Conservation (phyloP, 495 filamentous ascomycete species). For the Pseudoneurospora amorphoporcata region DNA sequence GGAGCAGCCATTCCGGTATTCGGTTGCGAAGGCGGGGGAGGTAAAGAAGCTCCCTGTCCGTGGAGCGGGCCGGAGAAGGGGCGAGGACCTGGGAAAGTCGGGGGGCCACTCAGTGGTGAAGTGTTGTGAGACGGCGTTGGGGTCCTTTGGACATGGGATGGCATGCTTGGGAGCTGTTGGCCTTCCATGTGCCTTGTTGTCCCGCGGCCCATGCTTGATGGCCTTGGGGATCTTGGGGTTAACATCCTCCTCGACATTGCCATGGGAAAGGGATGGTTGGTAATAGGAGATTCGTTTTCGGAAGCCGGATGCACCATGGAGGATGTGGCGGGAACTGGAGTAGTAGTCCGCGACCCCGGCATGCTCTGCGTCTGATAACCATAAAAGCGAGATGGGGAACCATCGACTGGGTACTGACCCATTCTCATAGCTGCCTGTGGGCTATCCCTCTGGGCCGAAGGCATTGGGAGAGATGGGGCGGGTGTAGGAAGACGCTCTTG, state of each 20-base stretch:
- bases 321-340: conserved; percentile 12
- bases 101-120: conserved; percentile 22
- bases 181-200: conserved; percentile 36
- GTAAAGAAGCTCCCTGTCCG: conserved; percentile 16
- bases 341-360: conserved; percentile 2
- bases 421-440: conserved; percentile 15
- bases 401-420: conserved; percentile 16
- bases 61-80: conserved; percentile 19
- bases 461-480: conserved; percentile 9
- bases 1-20: conserved; percentile 23
- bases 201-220: conserved; percentile 33
- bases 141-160: conserved; percentile 24
- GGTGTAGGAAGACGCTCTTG: conserved; percentile 12
- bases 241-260: conserved; percentile 42
- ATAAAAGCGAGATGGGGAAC: conserved; percentile 24
- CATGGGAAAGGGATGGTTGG: conserved; percentile 30
- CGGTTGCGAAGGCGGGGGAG: conserved; percentile 21
- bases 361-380: conserved; percentile 18
- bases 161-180: conserved; percentile 30
- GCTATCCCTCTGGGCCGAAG: conserved; percentile 1
- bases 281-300: conserved; percentile 28
- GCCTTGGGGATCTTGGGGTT: conserved; percentile 54
- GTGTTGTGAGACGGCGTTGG: conserved; percentile 11
- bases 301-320: conserved; percentile 15
- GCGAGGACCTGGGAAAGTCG: conserved; percentile 22